Conservation (phyloP, 305 asterid species). For the Coffea humblotiana region DNA sequence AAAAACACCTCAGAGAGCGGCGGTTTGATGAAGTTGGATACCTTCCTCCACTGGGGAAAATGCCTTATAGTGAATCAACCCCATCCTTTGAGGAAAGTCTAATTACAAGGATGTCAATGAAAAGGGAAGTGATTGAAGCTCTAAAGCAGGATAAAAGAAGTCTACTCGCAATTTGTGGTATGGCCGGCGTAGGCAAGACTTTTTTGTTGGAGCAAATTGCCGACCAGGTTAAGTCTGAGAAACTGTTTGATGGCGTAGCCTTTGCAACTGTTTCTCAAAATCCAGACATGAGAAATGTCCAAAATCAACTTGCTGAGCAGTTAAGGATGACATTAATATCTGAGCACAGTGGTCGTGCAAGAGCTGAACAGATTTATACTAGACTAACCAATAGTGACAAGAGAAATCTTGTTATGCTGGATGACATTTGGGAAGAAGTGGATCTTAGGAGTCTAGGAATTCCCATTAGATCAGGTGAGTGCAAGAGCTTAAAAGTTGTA, state of each 20-base stretch:
- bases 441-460: constrained; percentile 2
- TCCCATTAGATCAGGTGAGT: not conserved
- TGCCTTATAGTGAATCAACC: not conserved
- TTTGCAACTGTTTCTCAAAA: not conserved
- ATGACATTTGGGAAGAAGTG: not conserved
- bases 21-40: not conserved
- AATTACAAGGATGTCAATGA: not conserved
- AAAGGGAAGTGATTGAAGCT: not conserved
- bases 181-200: not conserved
- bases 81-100: not conserved
- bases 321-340: not conserved
- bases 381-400: not conserved
- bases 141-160: not conserved
- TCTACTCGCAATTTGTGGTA: not conserved
- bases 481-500: not conserved
- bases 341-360: not conserved
- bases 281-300: not conserved
- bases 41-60: not conserved
- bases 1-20: not conserved
- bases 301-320: not conserved
- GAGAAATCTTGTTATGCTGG: constrained; percentile 7
- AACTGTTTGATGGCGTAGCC: not conserved
- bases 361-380: not conserved
- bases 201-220: not conserved
- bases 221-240: not conserved